These are phyloP conservation scores for Fusarium poae DNA, from an alignment of 2,329 filamentous ascomycete genomes.

Conservation along the genomic window DNA sequence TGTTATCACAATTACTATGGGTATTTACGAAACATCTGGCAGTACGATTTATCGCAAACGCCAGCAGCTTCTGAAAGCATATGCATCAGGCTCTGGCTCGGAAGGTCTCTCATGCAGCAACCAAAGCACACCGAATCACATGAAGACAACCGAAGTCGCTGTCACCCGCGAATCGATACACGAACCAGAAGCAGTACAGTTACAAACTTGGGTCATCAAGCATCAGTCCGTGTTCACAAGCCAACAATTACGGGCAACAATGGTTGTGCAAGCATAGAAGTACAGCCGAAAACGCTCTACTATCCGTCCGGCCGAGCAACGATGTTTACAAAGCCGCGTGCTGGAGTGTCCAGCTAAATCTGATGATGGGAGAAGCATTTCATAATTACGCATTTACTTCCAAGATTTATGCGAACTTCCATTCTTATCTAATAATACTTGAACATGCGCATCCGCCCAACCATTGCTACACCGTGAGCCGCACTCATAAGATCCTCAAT, in stretches of 20 bases:
- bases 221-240: background rate
- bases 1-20: constrained; percentile 1
- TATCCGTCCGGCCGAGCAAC: background rate
- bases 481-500: accelerated
- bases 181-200: background rate
- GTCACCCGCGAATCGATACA: background rate
- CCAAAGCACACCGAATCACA: constrained; percentile 1
- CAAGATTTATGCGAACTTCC: background rate
- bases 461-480: accelerated
- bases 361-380: constrained; percentile 2
- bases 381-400: background rate
- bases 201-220: constrained; percentile 11
- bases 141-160: constrained; percentile 14
- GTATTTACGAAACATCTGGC: constrained; percentile 4
- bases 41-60: constrained; percentile 21
- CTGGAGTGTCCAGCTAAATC: background rate
- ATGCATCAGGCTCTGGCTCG: background rate
- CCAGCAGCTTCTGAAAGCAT: background rate
- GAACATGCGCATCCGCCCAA: accelerated
- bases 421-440: background rate
- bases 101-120: constrained; percentile 3
- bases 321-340: constrained; percentile 12
- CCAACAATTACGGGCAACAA: background rate
- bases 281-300: background rate
- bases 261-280: background rate